Evolutionary conservation across 331 rosid genomes (phyloP).

Genomic region (Malus hybrid): DNA sequence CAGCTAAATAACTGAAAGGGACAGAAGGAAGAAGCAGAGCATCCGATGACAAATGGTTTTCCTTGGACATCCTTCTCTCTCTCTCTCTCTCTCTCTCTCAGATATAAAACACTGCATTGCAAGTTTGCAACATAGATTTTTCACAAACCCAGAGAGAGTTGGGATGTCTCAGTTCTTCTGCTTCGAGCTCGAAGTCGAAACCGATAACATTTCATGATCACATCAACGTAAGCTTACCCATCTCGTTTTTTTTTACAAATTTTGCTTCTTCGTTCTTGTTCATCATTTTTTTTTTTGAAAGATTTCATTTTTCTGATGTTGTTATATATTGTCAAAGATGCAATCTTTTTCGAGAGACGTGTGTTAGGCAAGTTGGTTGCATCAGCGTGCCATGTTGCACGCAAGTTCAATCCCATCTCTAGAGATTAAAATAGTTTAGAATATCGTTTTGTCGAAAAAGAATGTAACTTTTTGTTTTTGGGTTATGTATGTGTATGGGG

Average conservation of each 20-base stretch:
- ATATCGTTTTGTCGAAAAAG: not conserved
- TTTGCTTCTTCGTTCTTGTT: constrained; percentile 5
- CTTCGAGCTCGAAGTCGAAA: constrained; percentile 23
- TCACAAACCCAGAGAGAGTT: constrained; percentile 6
- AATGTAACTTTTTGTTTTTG: not conserved
- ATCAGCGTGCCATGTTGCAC: no score
- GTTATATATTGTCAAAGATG: not conserved
- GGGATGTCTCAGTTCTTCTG: constrained; percentile 4
- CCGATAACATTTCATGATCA: not conserved
- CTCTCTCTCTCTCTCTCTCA: constrained; percentile 5
- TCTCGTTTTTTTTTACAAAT: not conserved
- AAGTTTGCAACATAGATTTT: constrained; percentile 16
- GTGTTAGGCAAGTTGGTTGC: no score
- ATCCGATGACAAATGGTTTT: constrained; percentile 36
- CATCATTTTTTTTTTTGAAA: not conserved
- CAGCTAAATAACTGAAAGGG: constrained; percentile 13
- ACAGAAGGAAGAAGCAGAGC: constrained; percentile 18
- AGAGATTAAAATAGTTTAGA: no score
- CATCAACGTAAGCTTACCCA: constrained; percentile 2
- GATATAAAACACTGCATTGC: not conserved
- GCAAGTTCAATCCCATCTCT: no score
- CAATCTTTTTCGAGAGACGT: no score
- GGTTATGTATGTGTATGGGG: constrained; percentile 2
- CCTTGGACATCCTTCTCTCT: constrained; percentile 25
- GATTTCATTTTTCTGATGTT: not conserved